Percentiles rank a stretch among this genome's conserved stretches.
These are phyloP conservation scores for Fusarium dimerum DNA, from an alignment of 2,329 filamentous ascomycete genomes.

Conservation along the genomic window DNA sequence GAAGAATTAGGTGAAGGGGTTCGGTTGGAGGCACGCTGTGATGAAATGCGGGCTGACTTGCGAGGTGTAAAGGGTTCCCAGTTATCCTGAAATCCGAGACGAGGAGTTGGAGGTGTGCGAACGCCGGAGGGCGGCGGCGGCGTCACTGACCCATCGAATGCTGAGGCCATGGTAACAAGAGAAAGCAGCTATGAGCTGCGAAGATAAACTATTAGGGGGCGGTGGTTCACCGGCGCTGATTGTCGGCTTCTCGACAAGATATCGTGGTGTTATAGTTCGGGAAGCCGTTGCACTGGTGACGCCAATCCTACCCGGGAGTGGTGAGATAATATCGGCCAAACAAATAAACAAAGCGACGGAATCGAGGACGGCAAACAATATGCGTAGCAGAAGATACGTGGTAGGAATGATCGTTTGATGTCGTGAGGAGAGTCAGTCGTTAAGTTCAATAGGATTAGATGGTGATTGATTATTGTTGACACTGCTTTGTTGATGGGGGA, in stretches of 20 bases:
- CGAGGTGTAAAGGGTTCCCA: constrained; percentile 75
- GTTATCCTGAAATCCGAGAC: constrained; percentile 65
- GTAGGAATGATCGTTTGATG: constrained; percentile 1
- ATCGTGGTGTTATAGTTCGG: constrained; percentile 10
- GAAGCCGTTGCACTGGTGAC: constrained; percentile 21
- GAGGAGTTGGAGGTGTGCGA: constrained; percentile 69
- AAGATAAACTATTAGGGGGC: not conserved
- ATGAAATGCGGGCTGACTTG: constrained; percentile 66
- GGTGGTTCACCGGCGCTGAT: constrained; percentile 5
- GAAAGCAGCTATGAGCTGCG: constrained; percentile 14
- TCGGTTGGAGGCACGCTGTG: constrained; percentile 51
- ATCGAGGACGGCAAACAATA: constrained; percentile 6
- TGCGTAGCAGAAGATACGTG: constrained; percentile 4
- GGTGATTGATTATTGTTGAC: constrained; percentile 24
- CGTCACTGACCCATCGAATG: constrained; percentile 45
- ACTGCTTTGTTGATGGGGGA: constrained; percentile 27
- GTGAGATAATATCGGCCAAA: constrained; percentile 13
- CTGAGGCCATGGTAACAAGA: constrained; percentile 30
- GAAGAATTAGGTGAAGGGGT: constrained; percentile 56
- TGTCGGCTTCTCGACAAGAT: constrained; percentile 2
- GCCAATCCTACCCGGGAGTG: constrained; percentile 20
- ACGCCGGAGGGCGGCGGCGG: constrained; percentile 61
- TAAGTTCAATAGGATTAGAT: constrained; percentile 10
- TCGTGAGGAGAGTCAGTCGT: not conserved
- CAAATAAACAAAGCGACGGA: constrained; percentile 17